phyloP scores from a whole-genome alignment of 352 stramenopile species.

The Phytophthora fragariae region DNA sequence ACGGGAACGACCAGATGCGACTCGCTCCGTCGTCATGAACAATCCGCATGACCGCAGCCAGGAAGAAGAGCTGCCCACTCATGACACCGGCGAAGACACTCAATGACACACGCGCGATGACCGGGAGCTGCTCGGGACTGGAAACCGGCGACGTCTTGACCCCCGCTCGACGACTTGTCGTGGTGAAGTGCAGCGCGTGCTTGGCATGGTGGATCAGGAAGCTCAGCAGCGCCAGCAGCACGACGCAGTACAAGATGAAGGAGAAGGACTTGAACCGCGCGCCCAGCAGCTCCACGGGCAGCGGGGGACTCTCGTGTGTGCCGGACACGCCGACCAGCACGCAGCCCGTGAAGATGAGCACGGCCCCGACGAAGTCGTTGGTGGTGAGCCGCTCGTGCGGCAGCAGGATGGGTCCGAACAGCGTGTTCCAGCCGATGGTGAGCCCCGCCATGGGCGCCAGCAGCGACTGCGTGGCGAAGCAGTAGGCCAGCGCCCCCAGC shows the following conservation, averaged over 20 bases:
- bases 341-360: conserved; percentile 82
- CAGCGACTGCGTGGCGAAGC: conserved; percentile 82
- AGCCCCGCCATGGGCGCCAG: conserved; percentile 85
- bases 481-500: conserved; percentile 71
- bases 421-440: conserved; percentile 86
- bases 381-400: conserved; percentile 74
- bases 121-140: conserved; percentile 35
- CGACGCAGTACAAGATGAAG: conserved; percentile 69
- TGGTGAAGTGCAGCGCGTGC: conserved; percentile 62
- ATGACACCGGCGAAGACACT: conserved; percentile 75
- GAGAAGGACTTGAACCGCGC: conserved; percentile 63
- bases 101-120: conserved; percentile 59
- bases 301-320: conserved; percentile 64
- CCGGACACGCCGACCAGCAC: conserved; percentile 78
- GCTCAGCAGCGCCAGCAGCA: conserved; percentile 49
- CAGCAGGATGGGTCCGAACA: conserved; percentile 75
- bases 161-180: conserved; percentile 35
- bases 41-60: conserved; percentile 71
- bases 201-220: conserved; percentile 67
- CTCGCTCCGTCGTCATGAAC: conserved; percentile 60
- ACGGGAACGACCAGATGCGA: conserved; percentile 57
- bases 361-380: conserved; percentile 77
- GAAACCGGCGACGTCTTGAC: conserved; percentile 34
- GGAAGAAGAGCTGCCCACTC: conserved; percentile 84
- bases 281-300: conserved; percentile 67